phyloP scores from a whole-genome alignment of 140 eudicot genomes.

The Bidens hawaiensis region DNA sequence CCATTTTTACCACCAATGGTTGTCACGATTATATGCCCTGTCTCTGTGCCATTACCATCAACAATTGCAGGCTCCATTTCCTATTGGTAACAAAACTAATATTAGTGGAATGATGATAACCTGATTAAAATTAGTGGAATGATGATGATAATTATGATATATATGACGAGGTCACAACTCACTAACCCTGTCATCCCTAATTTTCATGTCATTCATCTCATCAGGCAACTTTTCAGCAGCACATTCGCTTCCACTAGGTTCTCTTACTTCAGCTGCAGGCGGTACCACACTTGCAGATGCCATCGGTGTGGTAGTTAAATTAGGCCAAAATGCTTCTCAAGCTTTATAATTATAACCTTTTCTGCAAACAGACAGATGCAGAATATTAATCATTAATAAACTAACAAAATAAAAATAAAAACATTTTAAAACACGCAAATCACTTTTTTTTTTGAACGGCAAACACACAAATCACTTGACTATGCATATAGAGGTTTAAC shows the following conservation, averaged over 20 bases:
- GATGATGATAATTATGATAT: not conserved
- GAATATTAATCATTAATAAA: not conserved
- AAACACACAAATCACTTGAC: too few species aligned
- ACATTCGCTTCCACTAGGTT: conserved; percentile 39
- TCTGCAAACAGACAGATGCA: conserved; percentile 11
- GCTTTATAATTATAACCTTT: conserved; percentile 14
- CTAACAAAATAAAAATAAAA: too few species aligned
- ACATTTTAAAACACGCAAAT: too few species aligned
- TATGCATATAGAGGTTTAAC: not conserved
- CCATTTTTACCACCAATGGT: conserved; percentile 91
- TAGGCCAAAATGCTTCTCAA: conserved; percentile 9
- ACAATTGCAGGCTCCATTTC: conserved; percentile 82
- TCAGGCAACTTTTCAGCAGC: conserved; percentile 64
- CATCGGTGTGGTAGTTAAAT: conserved; percentile 31
- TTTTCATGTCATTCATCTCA: conserved; percentile 79
- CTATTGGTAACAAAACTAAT: conserved; percentile 32
- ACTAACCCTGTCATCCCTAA: conserved; percentile 80
- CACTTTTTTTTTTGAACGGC: too few species aligned
- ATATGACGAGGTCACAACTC: not conserved
- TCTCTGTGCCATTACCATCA: conserved; percentile 87
- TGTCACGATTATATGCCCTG: conserved; percentile 88
- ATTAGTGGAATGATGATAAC: too few species aligned
- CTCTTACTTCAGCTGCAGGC: conserved; percentile 49
- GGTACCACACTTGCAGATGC: conserved; percentile 56
- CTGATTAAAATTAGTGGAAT: not conserved